Base-by-base conservation (phyloP, 345 rosid genomes). In the Camelina laxa region DNA sequence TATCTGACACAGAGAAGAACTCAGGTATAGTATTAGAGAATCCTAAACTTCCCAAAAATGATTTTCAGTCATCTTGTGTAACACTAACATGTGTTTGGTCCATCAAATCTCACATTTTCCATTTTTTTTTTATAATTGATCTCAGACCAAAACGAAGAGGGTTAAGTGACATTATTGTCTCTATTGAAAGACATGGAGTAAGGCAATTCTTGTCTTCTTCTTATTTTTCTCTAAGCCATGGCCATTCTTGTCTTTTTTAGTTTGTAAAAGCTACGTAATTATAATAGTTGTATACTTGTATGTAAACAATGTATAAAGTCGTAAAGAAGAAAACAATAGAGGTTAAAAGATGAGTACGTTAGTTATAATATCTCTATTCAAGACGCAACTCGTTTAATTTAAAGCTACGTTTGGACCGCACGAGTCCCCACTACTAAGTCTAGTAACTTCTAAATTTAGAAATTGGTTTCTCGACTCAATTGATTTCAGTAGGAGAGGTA, bases 141-240 rank as follows among this genome's bases (percentile, higher is more conserved):
- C 53, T 71, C 74, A 72, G 81, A 78, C 47, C 69, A 72, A 65
- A 50, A 51, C 41, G 69, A 72, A 60, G 81, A 78, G 51, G 69
- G 17, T 60, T 72, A 45, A n/a, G 9, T 15, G 60, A 63, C 47
- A 66, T 41, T 27, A 19, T 71, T 49, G 56, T 47, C n/a, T 61
- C 19, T 63, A n/a, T 15, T 64, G 39, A 41, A 60, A 38, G 63
- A 70, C 31, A 54, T 64, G 56, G 20, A 38, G 48, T 50, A 39
- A 65, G 36, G 24, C 66, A 39, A 64, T 57, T 63, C 61, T 56
- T 38, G 39, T 56, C 33, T 33, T 33, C 35, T 31, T 31, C 38
- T 31, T 31, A 36, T 35, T 45, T 16, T 54, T 10, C 24, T 11
- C 0, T 39, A 39, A 39, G 3, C 42, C 42, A 39, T 39, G 36